Base-by-base conservation (phyloP, 305 asterid species). In the Fraxinus sp. region DNA sequence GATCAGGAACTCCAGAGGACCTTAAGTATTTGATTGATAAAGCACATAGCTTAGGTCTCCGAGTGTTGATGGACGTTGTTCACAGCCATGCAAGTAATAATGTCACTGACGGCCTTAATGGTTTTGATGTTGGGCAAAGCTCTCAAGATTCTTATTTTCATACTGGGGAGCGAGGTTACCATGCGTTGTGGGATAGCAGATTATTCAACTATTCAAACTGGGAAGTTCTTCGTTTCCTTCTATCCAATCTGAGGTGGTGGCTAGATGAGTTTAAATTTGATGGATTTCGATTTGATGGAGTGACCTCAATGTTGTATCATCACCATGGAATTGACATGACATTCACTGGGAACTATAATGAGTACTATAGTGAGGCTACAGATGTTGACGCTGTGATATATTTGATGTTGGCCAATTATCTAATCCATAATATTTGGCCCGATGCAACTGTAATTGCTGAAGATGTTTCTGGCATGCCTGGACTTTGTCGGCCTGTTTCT, bases 391-490 rank as follows among this genome's bases (percentile, higher is more conserved):
- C 98, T 52, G 93, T 94, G 83, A 93, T 94, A 83, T 96, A 94
- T 81, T 80, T 94, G 89, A 94, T 93, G 98, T 84, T 96, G 89
- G 98, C 97, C 79, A 96, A 90, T 89, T 79, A 89, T 91, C 91
- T 96, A 84, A 90, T 94, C 77, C 97, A 90, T 84, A 84, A 89
- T 79, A 82, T 94, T 83, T 88, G 91, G 86, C 98, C 98, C 20
- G 94, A 96, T 78, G 98, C 97, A 76, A 93, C 91, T 82, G 94
- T 95, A 80, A 83, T 96, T 76, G 99, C 99, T 57, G 99, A 96
- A 89, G 98, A 96, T 89, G 98, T 96, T 84, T 96, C 99, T 78
- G 99, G 98, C 46, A 93, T 93, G 97, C 99, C 99, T 24, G 99
- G 98, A 78, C 93, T 94, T 80, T 87, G 99, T 73, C 89, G 95